Conservation (phyloP, 2,329 filamentous ascomycete species). For the Cytospora mali region DNA sequence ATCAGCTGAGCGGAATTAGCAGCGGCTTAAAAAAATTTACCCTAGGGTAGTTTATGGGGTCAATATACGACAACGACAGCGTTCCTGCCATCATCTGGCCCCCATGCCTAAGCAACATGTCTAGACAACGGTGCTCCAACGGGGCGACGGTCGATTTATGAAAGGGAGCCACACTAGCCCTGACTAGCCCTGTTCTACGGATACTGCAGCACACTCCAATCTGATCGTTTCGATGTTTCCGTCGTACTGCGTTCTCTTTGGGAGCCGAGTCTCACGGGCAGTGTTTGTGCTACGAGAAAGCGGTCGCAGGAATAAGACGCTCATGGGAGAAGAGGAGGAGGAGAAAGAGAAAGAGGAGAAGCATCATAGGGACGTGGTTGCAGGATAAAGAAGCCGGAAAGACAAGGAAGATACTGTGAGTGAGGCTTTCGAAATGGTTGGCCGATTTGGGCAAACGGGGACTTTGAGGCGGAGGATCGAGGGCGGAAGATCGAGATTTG, state of each 20-base stretch:
- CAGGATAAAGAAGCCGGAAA: background rate
- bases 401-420: background rate
- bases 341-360: too few relatives aligned
- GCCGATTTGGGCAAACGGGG: background rate
- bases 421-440: background rate
- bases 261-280: background rate
- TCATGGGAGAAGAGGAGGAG: too few relatives aligned
- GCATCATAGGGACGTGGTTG: background rate
- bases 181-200: background rate
- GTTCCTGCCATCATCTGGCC: background rate
- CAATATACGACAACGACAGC: too few relatives aligned
- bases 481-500: background rate
- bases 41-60: too few relatives aligned
- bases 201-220: background rate
- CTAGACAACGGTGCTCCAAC: background rate
- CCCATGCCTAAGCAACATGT: background rate
- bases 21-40: background rate
- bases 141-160: too few relatives aligned
- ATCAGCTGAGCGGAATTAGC: constrained; percentile 12
- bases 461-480: background rate
- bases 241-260: constrained; percentile 3
- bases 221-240: constrained; percentile 1
- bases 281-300: background rate
- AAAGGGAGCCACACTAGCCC: too few relatives aligned
- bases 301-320: background rate